Evolutionary conservation across 75 land plant species (phyloP), one percentile per base, ranked within the genome.

Genomic region (Chamaecyparis obtusa): DNA sequence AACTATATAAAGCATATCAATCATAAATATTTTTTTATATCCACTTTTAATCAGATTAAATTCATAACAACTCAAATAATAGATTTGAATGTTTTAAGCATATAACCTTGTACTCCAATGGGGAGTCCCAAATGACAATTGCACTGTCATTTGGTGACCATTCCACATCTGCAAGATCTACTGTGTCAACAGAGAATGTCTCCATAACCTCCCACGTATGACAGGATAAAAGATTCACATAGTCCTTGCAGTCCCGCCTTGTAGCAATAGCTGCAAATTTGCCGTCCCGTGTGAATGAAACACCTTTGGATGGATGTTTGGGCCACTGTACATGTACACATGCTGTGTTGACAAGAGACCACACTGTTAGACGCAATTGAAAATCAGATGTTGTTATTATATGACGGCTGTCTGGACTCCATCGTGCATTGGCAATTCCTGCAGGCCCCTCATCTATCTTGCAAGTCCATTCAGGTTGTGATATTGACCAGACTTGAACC

Each of bases 61-160:
- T 81, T 46, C 83, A 46, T 46, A 81, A 81, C 54, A 44, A 10
- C 32, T 77, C 9, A 81, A 32, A 46, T 0, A 81, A n/a, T 27
- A 81, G 14, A 81, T 13, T 37, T 46, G 36, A 74, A 81, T 46
- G 30, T 44, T n/a, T 81, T 46, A 44, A 44, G 51, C 17, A 84
- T 17, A 49, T 43, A 89, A 95, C 98, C 96, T 96, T 96, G 77
- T 94, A 97, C 49, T 97, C 99, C 83, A 97, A 94, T 87, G 92
- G 91, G 0, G 95, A 97, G 88, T 96, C 98, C 99, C 99, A 97
- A 13, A 94, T 87, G 39, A 97, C 99, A 55, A 97, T 92, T 64
- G 98, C 89, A 88, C 96, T 97, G 83, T 97, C 99, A 90, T 95
- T 97, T 35, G 99, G 99, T 3, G 99, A 96, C 99, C 99, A 97